Evolutionary conservation across 331 rosid species (phyloP).

Genomic region (Quercus tomentella): DNA sequence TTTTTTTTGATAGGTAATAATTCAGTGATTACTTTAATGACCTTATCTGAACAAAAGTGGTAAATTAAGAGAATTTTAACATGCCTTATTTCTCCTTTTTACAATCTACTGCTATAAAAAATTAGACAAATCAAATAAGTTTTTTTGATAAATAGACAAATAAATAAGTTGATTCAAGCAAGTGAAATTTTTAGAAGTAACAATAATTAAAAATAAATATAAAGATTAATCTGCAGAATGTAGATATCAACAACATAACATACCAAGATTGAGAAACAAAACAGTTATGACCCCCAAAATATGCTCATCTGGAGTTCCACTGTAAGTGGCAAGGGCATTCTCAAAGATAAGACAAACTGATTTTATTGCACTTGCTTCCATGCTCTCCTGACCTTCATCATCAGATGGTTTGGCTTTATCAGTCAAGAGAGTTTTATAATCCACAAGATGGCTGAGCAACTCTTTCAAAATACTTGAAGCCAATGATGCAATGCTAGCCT

Average conservation of each 20-base stretch:
- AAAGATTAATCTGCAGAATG: not conserved
- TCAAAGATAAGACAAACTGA: slow-evolving; percentile 63
- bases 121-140: too few species aligned
- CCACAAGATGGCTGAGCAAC: slow-evolving; percentile 50
- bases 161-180: not conserved
- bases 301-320: slow-evolving; percentile 64
- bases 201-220: not conserved
- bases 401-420: slow-evolving; percentile 29
- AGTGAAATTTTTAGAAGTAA: not conserved
- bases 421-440: slow-evolving; percentile 25
- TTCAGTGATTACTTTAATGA: not conserved
- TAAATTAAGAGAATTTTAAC: not conserved
- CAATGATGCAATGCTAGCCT: slow-evolving; percentile 57
- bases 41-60: not conserved
- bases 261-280: slow-evolving; percentile 77
- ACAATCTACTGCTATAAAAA: not conserved
- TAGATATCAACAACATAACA: slow-evolving; percentile 12
- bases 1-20: not conserved
- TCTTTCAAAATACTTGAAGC: slow-evolving; percentile 59
- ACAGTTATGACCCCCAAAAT: slow-evolving; percentile 62
- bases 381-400: slow-evolving; percentile 30
- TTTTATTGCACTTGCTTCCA: slow-evolving; percentile 43
- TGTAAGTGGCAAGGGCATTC: slow-evolving; percentile 40
- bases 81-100: not conserved
- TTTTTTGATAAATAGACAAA: not conserved